Evolutionary conservation across 1,284 basidiomycete species (phyloP).

Genomic region (Sphagnurus paluster): DNA sequence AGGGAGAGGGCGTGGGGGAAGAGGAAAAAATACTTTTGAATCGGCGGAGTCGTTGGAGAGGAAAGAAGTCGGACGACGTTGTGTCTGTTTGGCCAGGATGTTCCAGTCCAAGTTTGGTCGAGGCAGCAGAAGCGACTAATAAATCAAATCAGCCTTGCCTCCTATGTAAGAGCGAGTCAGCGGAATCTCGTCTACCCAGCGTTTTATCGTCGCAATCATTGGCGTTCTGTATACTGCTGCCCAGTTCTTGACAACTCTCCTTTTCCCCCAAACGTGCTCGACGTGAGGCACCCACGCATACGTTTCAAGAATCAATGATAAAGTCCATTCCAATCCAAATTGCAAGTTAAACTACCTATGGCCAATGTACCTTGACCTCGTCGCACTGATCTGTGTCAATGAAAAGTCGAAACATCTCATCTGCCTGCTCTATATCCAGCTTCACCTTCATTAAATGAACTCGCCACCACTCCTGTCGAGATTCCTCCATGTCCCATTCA

Average conservation of each 20-base stretch:
- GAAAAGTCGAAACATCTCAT: slow-evolving; percentile 42
- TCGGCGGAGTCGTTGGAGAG: slow-evolving; percentile 45
- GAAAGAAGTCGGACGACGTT: slow-evolving; percentile 51
- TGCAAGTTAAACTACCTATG: no score
- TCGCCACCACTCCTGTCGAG: slow-evolving; percentile 1
- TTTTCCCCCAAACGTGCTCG: slow-evolving; percentile 12
- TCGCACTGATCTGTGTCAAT: slow-evolving; percentile 35
- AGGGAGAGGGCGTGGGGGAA: slow-evolving; percentile 30
- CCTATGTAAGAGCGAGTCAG: slow-evolving; percentile 1
- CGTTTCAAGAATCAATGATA: not conserved
- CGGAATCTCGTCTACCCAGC: slow-evolving; percentile 20
- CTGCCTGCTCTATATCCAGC: slow-evolving; percentile 10
- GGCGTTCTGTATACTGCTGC: not conserved
- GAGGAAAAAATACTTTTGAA: slow-evolving; percentile 48
- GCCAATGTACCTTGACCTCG: slow-evolving; percentile 14
- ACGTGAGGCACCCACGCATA: slow-evolving; percentile 10
- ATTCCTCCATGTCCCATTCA: not conserved
- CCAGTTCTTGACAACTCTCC: not conserved
- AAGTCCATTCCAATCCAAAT: not conserved
- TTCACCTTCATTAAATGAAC: not conserved
- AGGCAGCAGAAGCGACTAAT: slow-evolving; percentile 40
- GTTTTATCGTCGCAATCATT: slow-evolving; percentile 21
- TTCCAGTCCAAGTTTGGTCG: slow-evolving; percentile 37
- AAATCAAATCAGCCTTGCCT: slow-evolving; percentile 17
- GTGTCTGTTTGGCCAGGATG: slow-evolving; percentile 42